A percentile compares a stretch with the other conserved stretches of the same genome.
Evolutionary conservation across 1,284 basidiomycete species (phyloP).

Genomic region (Ceratobasidium sp.): DNA sequence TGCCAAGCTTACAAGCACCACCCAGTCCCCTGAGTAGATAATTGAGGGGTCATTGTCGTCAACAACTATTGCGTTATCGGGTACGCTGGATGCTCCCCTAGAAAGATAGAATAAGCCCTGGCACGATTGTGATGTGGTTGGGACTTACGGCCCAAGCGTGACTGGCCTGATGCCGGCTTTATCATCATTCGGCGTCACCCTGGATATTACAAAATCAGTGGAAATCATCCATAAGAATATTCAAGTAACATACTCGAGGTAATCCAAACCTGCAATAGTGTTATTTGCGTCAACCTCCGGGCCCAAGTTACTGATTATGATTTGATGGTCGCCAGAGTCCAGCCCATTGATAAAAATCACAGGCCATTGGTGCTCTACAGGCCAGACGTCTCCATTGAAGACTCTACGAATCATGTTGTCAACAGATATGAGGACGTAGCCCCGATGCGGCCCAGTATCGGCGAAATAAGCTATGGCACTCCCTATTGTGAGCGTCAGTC

Average conservation of each 20-base stretch:
- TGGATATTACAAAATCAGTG: neutral
- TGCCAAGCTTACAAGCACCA: neutral
- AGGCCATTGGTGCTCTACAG: neutral
- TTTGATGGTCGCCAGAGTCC: conserved; percentile 3
- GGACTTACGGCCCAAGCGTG: neutral
- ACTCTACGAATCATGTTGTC: neutral
- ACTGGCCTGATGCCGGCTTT: neutral
- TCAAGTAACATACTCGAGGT: neutral
- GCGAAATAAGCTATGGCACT: neutral
- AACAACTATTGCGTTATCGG: neutral
- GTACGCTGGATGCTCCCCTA: conserved; percentile 2
- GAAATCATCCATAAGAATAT: neutral
- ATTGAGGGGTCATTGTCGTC: neutral
- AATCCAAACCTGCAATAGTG: neutral
- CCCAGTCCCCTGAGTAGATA: neutral
- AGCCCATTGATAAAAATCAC: neutral
- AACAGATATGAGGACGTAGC: neutral
- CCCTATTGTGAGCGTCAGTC: neutral
- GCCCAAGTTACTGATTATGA: neutral
- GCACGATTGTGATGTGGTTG: neutral
- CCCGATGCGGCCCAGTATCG: neutral
- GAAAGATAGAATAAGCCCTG: neutral
- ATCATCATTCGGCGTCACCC: neutral
- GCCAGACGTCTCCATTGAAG: too few relatives aligned
- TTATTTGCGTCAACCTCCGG: neutral